Base-by-base conservation (phyloP, 2,329 filamentous ascomycete species). In the Aspergillus oerlinghausenensis region DNA sequence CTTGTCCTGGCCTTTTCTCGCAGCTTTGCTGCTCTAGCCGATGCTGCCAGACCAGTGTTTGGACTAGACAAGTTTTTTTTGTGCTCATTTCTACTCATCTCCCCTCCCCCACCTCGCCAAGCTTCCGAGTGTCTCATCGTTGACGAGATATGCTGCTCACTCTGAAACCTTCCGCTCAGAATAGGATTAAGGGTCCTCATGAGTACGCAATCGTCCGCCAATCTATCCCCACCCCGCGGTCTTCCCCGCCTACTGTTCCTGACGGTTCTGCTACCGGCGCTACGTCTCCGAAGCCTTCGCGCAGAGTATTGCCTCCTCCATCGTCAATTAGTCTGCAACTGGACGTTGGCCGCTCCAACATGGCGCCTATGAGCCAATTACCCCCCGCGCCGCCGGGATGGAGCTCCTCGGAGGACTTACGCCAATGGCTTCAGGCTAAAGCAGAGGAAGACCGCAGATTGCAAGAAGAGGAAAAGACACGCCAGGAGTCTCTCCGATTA, bases 381-480 rank as follows among this genome's bases (percentile, higher is more conserved):
- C 87, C 87, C n/a, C 79, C 83, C 40, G 82, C 83, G 29, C 85
- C 87, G 28, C 81, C 83, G 43, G 82, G 85, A 69, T 88, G 86
- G 82, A 82, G 82, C 50, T 79, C 82, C 35, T 87, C 90, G 66
- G 88, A 90, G 40, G 82, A 85, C 2, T 88, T 89, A 85, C 84
- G 82, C 60, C 82, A 80, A 54, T 92, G 88, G 88, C 76, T 91
- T 23, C 75, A 82, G 54, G 85, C 88, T 53, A 90, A 87, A 71
- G 79, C 84, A 0, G 89, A 92, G 71, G 88, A 92, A 68, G 88
- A 92, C 67, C 70, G 72, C 42, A 68, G 69, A 54, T 63, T 57
- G 68, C 88, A 90, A 73, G 88, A 92, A 72, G 88, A 91, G 72
- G 88, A 91, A 73, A 87, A 82, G 66, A 82, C 80, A 7, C 73